phyloP scores from a whole-genome alignment of 805 yeast genomes.

The Yamadazyma endophytica region DNA sequence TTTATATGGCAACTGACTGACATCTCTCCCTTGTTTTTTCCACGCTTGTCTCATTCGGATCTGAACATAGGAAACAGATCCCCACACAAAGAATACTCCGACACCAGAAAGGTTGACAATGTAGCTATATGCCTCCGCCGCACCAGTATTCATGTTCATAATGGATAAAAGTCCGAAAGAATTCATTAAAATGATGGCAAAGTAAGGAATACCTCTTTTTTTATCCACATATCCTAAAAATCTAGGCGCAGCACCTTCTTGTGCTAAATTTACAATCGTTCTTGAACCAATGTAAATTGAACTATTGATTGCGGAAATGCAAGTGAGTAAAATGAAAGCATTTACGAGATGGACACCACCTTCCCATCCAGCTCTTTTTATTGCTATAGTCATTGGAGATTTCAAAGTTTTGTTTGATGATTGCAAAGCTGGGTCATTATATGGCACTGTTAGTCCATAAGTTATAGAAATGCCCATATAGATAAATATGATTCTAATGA shows the following conservation, averaged over 20 bases:
- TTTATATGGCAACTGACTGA: slow-evolving; percentile 31
- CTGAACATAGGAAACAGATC: slow-evolving; percentile 52
- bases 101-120: slow-evolving; percentile 64
- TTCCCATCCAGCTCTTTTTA: slow-evolving; percentile 37
- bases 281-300: slow-evolving; percentile 68
- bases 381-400: slow-evolving; percentile 41
- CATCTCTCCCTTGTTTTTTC: slow-evolving; percentile 32
- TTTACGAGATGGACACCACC: slow-evolving; percentile 51
- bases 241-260: slow-evolving; percentile 57
- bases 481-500: slow-evolving; percentile 49
- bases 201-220: slow-evolving; percentile 59
- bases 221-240: slow-evolving; percentile 47
- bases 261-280: slow-evolving; percentile 60
- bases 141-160: slow-evolving; percentile 53
- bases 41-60: slow-evolving; percentile 49
- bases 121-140: slow-evolving; percentile 55
- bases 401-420: slow-evolving; percentile 37
- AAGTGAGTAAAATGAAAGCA: slow-evolving; percentile 59
- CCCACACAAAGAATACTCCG: slow-evolving; percentile 68
- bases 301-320: slow-evolving; percentile 67
- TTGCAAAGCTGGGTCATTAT: slow-evolving; percentile 44
- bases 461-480: slow-evolving; percentile 52
- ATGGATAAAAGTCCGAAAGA: slow-evolving; percentile 52
- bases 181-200: slow-evolving; percentile 53
- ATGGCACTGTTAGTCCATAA: slow-evolving; percentile 60